phyloP scores from a whole-genome alignment of 441 rosid species.

The Isatis lusitanica region DNA sequence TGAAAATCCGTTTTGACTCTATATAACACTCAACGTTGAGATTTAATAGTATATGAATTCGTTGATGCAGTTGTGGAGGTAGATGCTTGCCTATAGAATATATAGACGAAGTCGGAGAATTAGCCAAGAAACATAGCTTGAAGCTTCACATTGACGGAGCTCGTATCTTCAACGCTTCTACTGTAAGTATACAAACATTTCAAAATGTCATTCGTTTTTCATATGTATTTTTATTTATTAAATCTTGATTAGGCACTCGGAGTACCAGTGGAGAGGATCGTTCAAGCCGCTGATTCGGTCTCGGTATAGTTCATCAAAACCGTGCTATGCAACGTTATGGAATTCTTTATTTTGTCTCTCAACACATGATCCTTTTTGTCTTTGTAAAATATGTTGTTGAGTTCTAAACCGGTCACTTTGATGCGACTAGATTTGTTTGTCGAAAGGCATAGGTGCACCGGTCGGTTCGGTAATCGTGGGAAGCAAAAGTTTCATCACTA shows the following conservation, averaged over 20 bases:
- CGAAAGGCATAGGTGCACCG: conserved; percentile 94
- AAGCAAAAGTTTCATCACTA: conserved; percentile 67
- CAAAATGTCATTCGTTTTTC: neutral
- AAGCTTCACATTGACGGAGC: conserved; percentile 98
- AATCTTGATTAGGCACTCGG: conserved; percentile 63
- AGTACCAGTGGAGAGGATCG: conserved; percentile 79
- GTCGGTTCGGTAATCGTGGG: conserved; percentile 91
- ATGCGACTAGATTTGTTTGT: conserved; percentile 68
- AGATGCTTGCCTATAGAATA: conserved; percentile 76
- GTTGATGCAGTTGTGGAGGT: conserved; percentile 75
- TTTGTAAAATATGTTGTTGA: neutral
- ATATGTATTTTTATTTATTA: neutral
- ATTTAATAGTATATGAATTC: conserved; percentile 2
- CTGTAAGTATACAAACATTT: conserved; percentile 50
- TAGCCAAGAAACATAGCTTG: conserved; percentile 79
- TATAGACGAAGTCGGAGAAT: conserved; percentile 67
- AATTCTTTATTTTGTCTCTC: neutral
- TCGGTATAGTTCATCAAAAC: conserved; percentile 46
- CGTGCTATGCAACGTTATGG: conserved; percentile 12
- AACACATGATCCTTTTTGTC: neutral
- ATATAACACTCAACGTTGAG: neutral
- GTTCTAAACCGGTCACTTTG: conserved; percentile 14
- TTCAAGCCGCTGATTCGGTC: conserved; percentile 83
- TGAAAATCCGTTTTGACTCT: neutral
- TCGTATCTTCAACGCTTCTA: conserved; percentile 86